These are phyloP conservation scores for Allium fistulosum DNA, from an alignment of 106 monocot species.

Conservation along the genomic window DNA sequence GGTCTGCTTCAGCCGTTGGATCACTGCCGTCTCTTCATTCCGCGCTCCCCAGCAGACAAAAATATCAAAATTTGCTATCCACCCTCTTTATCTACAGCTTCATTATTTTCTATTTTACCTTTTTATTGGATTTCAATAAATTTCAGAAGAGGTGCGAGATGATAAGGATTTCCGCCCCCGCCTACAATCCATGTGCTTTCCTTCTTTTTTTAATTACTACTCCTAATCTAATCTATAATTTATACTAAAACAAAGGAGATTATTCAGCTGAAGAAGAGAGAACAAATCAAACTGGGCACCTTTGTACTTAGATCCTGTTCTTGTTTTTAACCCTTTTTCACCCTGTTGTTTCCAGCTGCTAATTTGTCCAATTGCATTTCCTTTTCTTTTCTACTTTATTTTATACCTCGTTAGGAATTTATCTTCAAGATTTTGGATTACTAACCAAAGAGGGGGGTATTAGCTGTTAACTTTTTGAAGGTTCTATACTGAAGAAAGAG, in stretches of 20 bases:
- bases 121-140: background rate
- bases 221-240: background rate
- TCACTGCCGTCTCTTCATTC: too few species aligned
- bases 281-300: background rate
- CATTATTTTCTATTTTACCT: too few species aligned
- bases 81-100: too few species aligned
- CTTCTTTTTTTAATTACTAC: background rate
- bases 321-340: background rate
- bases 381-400: background rate
- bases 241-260: background rate
- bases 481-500: background rate
- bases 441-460: background rate
- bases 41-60: too few species aligned
- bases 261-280: background rate
- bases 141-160: background rate
- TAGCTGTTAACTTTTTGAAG: background rate
- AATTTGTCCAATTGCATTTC: conserved; percentile 2
- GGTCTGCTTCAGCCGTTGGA: too few species aligned
- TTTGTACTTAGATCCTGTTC: background rate
- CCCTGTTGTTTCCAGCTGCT: conserved; percentile 1
- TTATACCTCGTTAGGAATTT: too few species aligned
- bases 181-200: conserved; percentile 1
- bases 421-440: background rate
- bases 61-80: too few species aligned
- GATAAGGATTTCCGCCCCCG: conserved; percentile 4